A percentile compares a stretch with the other conserved stretches of the same genome.
Evolutionary conservation across 2,329 filamentous ascomycete species (phyloP).

Genomic region (Diaporthe ampelina): DNA sequence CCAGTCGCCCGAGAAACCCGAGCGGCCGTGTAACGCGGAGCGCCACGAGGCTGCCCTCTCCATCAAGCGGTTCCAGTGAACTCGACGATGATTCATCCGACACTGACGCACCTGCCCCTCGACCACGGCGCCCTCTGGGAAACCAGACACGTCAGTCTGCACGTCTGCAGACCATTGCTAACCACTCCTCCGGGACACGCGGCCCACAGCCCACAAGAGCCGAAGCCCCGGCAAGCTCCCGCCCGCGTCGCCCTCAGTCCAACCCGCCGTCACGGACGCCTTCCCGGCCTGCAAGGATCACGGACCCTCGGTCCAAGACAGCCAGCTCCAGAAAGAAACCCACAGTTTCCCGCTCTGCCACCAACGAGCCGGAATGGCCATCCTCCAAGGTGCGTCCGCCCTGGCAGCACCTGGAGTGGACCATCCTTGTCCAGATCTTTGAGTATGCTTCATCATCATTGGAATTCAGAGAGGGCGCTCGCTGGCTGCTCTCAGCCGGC

Average conservation of each 20-base stretch:
- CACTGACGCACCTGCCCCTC: constrained; percentile 16
- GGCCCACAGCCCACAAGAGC: constrained; percentile 4
- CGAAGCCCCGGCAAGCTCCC: constrained; percentile 10
- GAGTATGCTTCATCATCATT: constrained; percentile 74
- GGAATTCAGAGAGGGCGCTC: constrained; percentile 56
- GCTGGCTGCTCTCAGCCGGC: constrained; percentile 77
- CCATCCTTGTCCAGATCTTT: constrained; percentile 79
- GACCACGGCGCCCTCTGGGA: constrained; percentile 5
- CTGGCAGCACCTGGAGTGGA: constrained; percentile 58
- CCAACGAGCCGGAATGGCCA: constrained; percentile 37
- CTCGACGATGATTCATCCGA: constrained; percentile 25
- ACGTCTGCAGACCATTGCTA: constrained; percentile 33
- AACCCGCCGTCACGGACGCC: constrained; percentile 2
- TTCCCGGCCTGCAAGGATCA: constrained; percentile 29
- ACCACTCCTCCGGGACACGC: constrained; percentile 21
- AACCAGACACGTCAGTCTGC: constrained; percentile 33
- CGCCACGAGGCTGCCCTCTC: constrained; percentile 36
- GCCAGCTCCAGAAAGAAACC: constrained; percentile 30
- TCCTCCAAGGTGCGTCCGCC: constrained; percentile 45
- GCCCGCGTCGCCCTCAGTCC: constrained; percentile 15
- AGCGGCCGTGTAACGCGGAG: constrained; percentile 40
- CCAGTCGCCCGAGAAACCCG: constrained; percentile 36
- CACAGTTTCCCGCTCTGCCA: constrained; percentile 7
- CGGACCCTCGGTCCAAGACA: constrained; percentile 5
- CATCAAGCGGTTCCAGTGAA: constrained; percentile 26